Conservation (phyloP, 106 monocot species). For the Dendrobium nobile region DNA sequence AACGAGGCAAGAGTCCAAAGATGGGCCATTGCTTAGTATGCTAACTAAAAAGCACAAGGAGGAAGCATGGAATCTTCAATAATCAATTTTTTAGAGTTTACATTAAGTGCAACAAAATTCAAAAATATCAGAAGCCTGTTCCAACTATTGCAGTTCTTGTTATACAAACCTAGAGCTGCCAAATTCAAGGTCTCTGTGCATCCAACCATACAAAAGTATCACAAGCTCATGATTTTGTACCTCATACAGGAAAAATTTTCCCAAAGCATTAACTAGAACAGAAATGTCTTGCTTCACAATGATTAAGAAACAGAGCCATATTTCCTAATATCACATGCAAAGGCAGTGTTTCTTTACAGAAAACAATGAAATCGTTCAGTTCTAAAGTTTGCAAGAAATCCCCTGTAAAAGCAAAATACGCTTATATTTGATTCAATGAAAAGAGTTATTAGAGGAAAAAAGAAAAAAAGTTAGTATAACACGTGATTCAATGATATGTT, state of each 20-base stretch:
- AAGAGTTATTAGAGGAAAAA: not conserved
- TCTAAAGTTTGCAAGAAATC: not conserved
- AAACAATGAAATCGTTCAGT: conserved; percentile 1
- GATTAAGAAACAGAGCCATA: not conserved
- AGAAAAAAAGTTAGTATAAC: not conserved
- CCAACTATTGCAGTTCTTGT: too few relatives aligned
- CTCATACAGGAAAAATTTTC: not conserved
- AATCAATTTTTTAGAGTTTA: too few relatives aligned
- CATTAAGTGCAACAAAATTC: too few relatives aligned
- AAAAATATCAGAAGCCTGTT: too few relatives aligned
- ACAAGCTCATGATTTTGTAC: not conserved
- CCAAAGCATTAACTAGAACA: not conserved
- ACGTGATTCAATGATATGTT: not conserved
- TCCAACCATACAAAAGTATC: not conserved
- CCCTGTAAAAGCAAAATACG: not conserved
- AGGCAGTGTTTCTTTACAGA: not conserved
- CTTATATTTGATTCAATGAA: not conserved
- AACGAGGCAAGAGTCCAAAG: too few relatives aligned
- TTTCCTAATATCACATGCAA: not conserved
- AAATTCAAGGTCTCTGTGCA: not conserved
- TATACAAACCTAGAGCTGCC: not conserved
- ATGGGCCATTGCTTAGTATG: too few relatives aligned
- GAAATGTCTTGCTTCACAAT: not conserved
- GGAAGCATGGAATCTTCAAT: too few relatives aligned
- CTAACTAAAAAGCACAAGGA: too few relatives aligned